A percentile compares a stretch with the other conserved stretches of the same genome.
phyloP scores from a whole-genome alignment of 1,284 basidiomycete genomes.

The Boletus mariae region DNA sequence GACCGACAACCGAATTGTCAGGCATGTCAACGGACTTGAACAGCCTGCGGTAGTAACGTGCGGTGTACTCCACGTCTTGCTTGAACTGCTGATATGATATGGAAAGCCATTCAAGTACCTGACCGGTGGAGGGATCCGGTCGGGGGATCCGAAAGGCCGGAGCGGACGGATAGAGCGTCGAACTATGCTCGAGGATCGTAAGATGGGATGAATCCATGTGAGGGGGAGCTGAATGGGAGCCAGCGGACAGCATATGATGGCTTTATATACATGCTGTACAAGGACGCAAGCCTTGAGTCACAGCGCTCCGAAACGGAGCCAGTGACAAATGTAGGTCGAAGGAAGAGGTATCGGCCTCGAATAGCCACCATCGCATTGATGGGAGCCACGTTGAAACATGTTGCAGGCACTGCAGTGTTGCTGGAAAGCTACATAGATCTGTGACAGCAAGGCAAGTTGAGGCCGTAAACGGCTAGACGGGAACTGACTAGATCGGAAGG shows the following conservation, averaged over 20 bases:
- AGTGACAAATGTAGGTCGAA: conserved; percentile 27
- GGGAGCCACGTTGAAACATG: conserved; percentile 34
- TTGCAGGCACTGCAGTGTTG: conserved; percentile 32
- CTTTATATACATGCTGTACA: conserved; percentile 34
- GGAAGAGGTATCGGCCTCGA: conserved; percentile 27
- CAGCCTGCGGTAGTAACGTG: conserved; percentile 50
- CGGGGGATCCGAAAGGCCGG: conserved; percentile 51
- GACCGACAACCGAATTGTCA: conserved; percentile 56
- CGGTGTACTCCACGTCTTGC: conserved; percentile 50
- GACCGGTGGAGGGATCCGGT: conserved; percentile 34
- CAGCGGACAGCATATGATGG: conserved; percentile 2
- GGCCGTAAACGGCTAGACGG: conserved; percentile 24
- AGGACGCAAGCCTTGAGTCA: conserved; percentile 14
- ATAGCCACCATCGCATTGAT: conserved; percentile 37
- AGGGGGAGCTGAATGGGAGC: conserved; percentile 7
- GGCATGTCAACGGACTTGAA: conserved; percentile 44
- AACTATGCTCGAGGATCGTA: conserved; percentile 46
- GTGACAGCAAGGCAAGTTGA: conserved; percentile 24
- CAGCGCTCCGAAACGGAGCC: conserved; percentile 27
- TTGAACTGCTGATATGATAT: conserved; percentile 54
- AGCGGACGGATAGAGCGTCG: conserved; percentile 40
- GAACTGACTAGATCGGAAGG: conserved; percentile 16
- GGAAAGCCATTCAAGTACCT: conserved; percentile 43
- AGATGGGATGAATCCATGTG: conserved; percentile 45
- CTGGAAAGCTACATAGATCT: conserved; percentile 22